Evolutionary conservation across 495 filamentous ascomycete species (phyloP).

Genomic region (Xylaria palmicola): DNA sequence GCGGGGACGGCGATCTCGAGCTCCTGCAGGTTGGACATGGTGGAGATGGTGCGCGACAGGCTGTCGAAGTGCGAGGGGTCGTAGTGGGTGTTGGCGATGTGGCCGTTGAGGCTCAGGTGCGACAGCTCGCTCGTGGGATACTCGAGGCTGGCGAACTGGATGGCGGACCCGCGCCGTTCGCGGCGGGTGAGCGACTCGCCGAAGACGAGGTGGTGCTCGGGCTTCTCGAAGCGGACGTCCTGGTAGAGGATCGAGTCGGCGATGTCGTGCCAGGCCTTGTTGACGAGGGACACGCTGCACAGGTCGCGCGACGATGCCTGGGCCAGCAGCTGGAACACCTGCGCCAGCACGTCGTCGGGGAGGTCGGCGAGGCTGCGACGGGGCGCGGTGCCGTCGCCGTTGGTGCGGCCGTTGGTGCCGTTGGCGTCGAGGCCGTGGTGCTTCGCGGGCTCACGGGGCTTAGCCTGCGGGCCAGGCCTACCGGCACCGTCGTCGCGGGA

Average conservation of each 20-base stretch:
- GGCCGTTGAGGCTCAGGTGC: conserved; percentile 24
- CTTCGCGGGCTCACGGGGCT: neutral
- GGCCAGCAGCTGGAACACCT: conserved; percentile 27
- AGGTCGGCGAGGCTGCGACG: conserved; percentile 21
- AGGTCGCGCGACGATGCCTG: conserved; percentile 22
- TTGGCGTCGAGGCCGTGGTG: neutral
- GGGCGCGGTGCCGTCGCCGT: neutral
- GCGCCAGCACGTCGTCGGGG: conserved; percentile 27
- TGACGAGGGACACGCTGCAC: conserved; percentile 29
- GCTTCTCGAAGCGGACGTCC: conserved; percentile 27
- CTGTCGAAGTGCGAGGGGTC: conserved; percentile 20
- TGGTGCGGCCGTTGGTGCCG: neutral
- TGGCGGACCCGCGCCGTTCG: conserved; percentile 30
- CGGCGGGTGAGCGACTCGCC: conserved; percentile 30
- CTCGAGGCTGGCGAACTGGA: conserved; percentile 29
- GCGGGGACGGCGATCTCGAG: conserved; percentile 32
- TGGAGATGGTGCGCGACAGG: conserved; percentile 31
- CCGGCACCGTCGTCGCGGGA: conserved; percentile 14
- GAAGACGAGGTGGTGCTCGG: conserved; percentile 33
- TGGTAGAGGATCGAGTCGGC: conserved; percentile 35
- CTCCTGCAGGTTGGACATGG: conserved; percentile 36
- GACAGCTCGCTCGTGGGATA: conserved; percentile 26
- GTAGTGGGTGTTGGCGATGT: conserved; percentile 15
- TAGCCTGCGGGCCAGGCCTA: conserved; percentile 10
- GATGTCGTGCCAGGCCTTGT: conserved; percentile 23